A percentile compares a stretch with the other conserved stretches of the same genome.
Evolutionary conservation across 495 filamentous ascomycete species (phyloP).

Genomic region (Xylaria bambusicola): DNA sequence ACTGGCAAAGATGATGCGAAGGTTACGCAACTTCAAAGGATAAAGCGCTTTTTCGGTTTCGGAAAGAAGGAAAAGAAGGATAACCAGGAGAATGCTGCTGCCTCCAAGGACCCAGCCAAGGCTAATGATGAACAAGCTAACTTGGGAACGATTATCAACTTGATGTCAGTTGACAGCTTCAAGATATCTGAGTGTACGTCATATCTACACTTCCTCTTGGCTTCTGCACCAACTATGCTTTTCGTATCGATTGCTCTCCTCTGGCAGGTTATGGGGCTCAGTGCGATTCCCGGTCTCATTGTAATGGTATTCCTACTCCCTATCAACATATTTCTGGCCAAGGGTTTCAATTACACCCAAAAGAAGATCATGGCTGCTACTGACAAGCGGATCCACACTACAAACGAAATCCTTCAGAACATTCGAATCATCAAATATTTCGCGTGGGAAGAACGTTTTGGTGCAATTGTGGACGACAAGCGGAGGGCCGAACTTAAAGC

Average conservation of each 20-base stretch:
- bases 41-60: conserved; percentile 58
- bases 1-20: conserved; percentile 36
- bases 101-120: conserved; percentile 36
- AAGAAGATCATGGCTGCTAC: conserved; percentile 91
- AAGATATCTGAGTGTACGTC: conserved; percentile 93
- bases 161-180: conserved; percentile 99
- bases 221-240: conserved; percentile 80
- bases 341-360: conserved; percentile 78
- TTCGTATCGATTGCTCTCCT: conserved; percentile 70
- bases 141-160: conserved; percentile 93
- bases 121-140: conserved; percentile 74
- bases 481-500: conserved; percentile 74
- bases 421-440: conserved; percentile 99
- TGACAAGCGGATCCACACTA: conserved; percentile 93
- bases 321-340: conserved; percentile 83
- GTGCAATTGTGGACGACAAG: conserved; percentile 84
- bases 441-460: conserved; percentile 95
- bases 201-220: conserved; percentile 89
- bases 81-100: conserved; percentile 29
- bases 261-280: conserved; percentile 86
- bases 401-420: conserved; percentile 96
- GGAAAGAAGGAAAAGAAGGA: conserved; percentile 58
- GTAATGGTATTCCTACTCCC: conserved; percentile 89
- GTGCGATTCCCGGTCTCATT: conserved; percentile 91
- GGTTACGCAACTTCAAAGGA: conserved; percentile 49